Conservation (phyloP, 768 basidiomycete species). For the Mycena vitilis region DNA sequence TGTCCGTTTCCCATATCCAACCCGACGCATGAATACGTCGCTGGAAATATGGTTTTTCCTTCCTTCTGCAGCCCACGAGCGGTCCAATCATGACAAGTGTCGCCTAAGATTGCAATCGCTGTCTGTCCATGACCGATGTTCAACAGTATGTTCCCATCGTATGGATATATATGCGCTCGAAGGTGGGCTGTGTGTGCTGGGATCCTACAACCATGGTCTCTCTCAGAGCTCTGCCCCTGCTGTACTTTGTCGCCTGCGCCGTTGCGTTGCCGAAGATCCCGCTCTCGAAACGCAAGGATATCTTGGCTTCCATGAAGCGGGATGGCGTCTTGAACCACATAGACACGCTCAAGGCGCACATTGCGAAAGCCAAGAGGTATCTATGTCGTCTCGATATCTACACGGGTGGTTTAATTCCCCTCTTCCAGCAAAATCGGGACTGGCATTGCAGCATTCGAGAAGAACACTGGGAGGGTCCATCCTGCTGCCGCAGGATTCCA, state of each 20-base stretch:
- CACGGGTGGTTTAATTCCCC: not conserved
- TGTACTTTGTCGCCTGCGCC: slow-evolving; percentile 25
- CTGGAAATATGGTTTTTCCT: not conserved
- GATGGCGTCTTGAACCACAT: slow-evolving; percentile 28
- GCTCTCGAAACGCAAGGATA: slow-evolving; percentile 30
- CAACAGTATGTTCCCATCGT: slow-evolving; percentile 1
- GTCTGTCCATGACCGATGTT: not conserved
- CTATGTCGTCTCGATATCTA: not conserved
- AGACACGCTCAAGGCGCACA: slow-evolving; percentile 23
- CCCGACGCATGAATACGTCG: not conserved
- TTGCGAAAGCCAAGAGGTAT: slow-evolving; percentile 26
- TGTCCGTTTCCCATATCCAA: too few relatives aligned
- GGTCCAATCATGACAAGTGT: not conserved
- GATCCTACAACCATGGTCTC: slow-evolving; percentile 15
- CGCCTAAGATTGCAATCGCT: not conserved
- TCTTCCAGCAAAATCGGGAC: slow-evolving; percentile 23
- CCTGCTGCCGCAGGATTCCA: slow-evolving; percentile 17
- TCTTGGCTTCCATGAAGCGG: slow-evolving; percentile 28
- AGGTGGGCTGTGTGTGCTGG: not conserved
- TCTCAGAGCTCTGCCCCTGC: slow-evolving; percentile 19
- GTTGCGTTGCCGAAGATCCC: slow-evolving; percentile 32
- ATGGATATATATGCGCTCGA: slow-evolving; percentile 1
- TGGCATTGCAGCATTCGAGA: slow-evolving; percentile 22
- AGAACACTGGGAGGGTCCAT: slow-evolving; percentile 27
- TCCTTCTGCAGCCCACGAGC: too few relatives aligned